Evolutionary conservation across 495 filamentous ascomycete species (phyloP), one percentile per base, ranked within the genome.

Genomic region (Talaromyces nanjingensis): DNA sequence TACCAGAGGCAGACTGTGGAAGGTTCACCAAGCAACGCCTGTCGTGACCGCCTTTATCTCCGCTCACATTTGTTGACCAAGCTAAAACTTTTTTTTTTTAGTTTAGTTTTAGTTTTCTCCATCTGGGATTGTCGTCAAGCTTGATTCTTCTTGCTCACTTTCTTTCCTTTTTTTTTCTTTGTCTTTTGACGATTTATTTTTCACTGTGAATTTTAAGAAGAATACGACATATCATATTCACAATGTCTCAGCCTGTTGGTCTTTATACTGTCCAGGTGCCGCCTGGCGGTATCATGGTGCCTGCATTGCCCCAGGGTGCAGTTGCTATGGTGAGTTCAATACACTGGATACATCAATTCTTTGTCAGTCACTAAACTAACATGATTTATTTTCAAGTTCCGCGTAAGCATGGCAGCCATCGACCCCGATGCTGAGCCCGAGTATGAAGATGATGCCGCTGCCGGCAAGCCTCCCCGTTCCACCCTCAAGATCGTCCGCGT

Each of bases 351-450:
- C 8, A 1, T 33, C 60, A 54, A 24, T 24, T 24, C 22, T 24
- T 24, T 24, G 22, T 24, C 2, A 24, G 22, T 2, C 2, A 24
- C 2, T 24, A 2, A 37, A 59, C n/a, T 59, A 16, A 59, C 62
- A 57, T 24, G 22, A 63, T 63, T 57, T 25, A 29, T 47, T 62
- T 56, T 14, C 24, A 9, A 97, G 93, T 92, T 96, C 79, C 92
- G 91, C 69, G 89, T 99, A 67, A 97, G 91, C 70, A 99, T 99
- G 94, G 94, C 96, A 69, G 94, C 94, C 69, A 87, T 99, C 69
- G 93, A 99, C 73, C 94, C 94, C 37, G 89, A 85, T 69, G 89
- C 90, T 65, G 81, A 78, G 55, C 86, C 89, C 45, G 85, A 90
- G 65, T 83, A 82, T 60, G 84, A 87, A 63, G 82, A 85, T 39